A percentile compares a stretch with the other conserved stretches of the same genome.
Conservation (phyloP, 805 yeast species). For the Starmerella stigmatis region DNA sequence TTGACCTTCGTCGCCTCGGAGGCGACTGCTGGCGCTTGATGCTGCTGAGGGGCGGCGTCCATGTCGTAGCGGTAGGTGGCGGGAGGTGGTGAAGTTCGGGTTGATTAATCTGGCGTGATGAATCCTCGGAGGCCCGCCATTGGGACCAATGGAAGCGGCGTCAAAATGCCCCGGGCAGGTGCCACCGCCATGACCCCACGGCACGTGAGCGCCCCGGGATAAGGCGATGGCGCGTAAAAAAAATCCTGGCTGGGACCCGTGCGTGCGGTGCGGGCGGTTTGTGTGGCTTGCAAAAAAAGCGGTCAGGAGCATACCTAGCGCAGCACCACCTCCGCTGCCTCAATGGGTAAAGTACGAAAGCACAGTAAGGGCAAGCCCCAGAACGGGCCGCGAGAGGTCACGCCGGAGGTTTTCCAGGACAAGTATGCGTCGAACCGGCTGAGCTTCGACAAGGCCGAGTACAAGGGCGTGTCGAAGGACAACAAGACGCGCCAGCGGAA, state of each 20-base stretch:
- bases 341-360: slow-evolving; percentile 24
- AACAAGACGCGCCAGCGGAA: slow-evolving; percentile 25
- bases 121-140: too few species aligned
- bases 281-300: too few species aligned
- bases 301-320: too few species aligned
- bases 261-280: too few species aligned
- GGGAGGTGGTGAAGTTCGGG: too few species aligned
- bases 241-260: too few species aligned
- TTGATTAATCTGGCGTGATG: too few species aligned
- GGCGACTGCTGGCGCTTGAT: too few species aligned
- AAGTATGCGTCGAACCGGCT: slow-evolving; percentile 22
- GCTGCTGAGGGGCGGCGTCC: slow-evolving; percentile 1
- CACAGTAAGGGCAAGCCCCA: slow-evolving; percentile 15
- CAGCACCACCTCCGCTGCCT: neutral
- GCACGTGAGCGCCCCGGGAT: neutral
- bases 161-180: neutral
- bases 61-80: too few species aligned
- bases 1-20: slow-evolving; percentile 49
- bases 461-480: slow-evolving; percentile 24
- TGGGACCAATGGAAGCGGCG: slow-evolving; percentile 1
- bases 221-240: neutral
- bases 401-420: slow-evolving; percentile 25
- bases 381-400: slow-evolving; percentile 21
- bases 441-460: slow-evolving; percentile 22
- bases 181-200: neutral